Conservation (phyloP, 768 basidiomycete genomes). For the Postia placenta region DNA sequence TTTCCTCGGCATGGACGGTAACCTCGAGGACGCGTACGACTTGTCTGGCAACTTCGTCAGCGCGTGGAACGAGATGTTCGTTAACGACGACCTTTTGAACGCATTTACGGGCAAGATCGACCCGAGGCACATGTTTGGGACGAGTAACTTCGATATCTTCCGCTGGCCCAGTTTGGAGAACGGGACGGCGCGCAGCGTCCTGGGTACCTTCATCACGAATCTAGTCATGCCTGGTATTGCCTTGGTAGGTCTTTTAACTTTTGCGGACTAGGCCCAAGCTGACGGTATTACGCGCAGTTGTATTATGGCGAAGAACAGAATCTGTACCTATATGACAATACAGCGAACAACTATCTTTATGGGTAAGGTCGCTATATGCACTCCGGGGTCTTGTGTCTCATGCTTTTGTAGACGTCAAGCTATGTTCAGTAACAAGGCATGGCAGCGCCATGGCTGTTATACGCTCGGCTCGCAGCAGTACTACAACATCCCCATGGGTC, state of each 20-base stretch:
- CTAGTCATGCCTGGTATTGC: slow-evolving; percentile 86
- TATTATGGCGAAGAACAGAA: slow-evolving; percentile 94
- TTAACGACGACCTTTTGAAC: slow-evolving; percentile 84
- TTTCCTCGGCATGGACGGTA: slow-evolving; percentile 95
- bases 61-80: slow-evolving; percentile 90
- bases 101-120: slow-evolving; percentile 58
- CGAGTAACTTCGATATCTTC: slow-evolving; percentile 94
- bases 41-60: slow-evolving; percentile 76
- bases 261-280: slow-evolving; percentile 4
- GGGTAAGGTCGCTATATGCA: slow-evolving; percentile 43
- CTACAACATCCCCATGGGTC: slow-evolving; percentile 87
- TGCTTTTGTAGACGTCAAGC: slow-evolving; percentile 67
- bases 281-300: slow-evolving; percentile 32
- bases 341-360: slow-evolving; percentile 89
- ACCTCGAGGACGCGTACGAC: slow-evolving; percentile 87
- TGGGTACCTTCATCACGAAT: slow-evolving; percentile 74
- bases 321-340: slow-evolving; percentile 82
- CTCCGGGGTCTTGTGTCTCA: neutral
- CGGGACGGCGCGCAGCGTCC: slow-evolving; percentile 68
- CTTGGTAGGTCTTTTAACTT: slow-evolving; percentile 39
- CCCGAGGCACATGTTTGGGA: slow-evolving; percentile 85
- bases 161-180: slow-evolving; percentile 88
- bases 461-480: slow-evolving; percentile 85
- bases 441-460: slow-evolving; percentile 94
- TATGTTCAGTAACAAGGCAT: slow-evolving; percentile 79